Percentiles rank a stretch among this genome's conserved stretches.
phyloP scores from a whole-genome alignment of 176 grass and related monocot genomes.

The Cenchrus fungigraminus region DNA sequence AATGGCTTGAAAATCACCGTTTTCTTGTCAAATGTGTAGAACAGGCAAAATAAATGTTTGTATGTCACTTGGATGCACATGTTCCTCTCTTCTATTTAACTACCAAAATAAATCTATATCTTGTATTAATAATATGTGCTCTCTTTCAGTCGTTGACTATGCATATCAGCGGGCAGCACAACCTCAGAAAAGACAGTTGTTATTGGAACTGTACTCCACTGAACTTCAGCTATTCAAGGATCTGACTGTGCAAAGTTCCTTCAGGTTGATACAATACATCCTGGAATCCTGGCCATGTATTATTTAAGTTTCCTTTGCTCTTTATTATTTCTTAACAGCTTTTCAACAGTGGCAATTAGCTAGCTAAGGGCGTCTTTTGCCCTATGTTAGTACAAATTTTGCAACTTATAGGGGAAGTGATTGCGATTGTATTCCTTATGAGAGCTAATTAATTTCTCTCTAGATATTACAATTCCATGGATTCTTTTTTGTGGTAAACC shows the following conservation, averaged over 20 bases:
- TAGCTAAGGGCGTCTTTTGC: not conserved
- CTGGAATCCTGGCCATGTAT: not conserved
- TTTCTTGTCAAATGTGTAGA: not conserved
- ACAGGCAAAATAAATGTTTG: not conserved
- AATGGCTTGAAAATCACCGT: not conserved
- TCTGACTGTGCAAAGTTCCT: constrained; percentile 67
- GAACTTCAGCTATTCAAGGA: constrained; percentile 94
- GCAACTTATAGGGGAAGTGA: not conserved
- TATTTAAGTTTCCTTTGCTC: not conserved
- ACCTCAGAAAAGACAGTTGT: constrained; percentile 74
- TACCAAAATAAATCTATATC: constrained; percentile 20
- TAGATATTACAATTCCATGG: not conserved
- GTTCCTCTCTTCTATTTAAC: constrained; percentile 24
- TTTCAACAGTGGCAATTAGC: not conserved
- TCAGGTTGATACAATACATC: constrained; percentile 44
- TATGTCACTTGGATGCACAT: not conserved
- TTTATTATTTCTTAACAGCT: not conserved
- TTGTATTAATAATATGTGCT: constrained; percentile 24
- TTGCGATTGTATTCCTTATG: not conserved
- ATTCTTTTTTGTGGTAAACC: not conserved
- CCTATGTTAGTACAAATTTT: not conserved
- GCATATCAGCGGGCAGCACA: constrained; percentile 65
- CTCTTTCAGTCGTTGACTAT: constrained; percentile 79
- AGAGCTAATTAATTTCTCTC: not conserved
- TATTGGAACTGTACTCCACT: constrained; percentile 91